These are phyloP conservation scores for Eutypella sp. DNA, from an alignment of 2,329 filamentous ascomycete genomes.

Conservation along the genomic window DNA sequence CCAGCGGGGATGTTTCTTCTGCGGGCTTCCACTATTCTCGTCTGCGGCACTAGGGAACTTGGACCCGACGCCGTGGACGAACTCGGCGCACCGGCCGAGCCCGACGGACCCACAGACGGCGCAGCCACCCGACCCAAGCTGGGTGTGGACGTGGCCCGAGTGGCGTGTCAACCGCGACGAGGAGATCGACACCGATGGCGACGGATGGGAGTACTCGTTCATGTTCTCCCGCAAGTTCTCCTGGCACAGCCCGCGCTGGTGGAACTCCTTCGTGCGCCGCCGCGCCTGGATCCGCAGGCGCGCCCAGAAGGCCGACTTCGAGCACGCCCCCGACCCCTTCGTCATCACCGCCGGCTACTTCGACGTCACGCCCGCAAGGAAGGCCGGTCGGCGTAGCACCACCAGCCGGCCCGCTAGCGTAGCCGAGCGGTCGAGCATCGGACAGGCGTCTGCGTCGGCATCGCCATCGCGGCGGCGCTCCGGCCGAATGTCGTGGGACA, in stretches of 20 bases:
- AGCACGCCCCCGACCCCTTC: slow-evolving; percentile 51
- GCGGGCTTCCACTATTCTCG: slow-evolving; percentile 86
- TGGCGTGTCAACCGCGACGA: slow-evolving; percentile 68
- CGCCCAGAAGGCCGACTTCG: slow-evolving; percentile 51
- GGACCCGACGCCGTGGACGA: slow-evolving; percentile 86
- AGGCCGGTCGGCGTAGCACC: slow-evolving; percentile 31
- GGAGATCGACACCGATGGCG: slow-evolving; percentile 65
- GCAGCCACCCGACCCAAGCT: slow-evolving; percentile 88
- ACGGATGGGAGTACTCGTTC: slow-evolving; percentile 96
- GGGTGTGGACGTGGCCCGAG: slow-evolving; percentile 78
- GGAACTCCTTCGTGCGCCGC: slow-evolving; percentile 88
- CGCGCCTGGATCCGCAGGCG: slow-evolving; percentile 83
- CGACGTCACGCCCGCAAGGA: slow-evolving; percentile 57
- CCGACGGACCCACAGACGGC: slow-evolving; percentile 73
- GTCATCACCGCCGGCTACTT: slow-evolving; percentile 77
- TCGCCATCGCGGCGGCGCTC: slow-evolving; percentile 23
- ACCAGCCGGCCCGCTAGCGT: slow-evolving; percentile 35
- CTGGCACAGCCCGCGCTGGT: slow-evolving; percentile 92
- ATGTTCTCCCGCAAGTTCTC: slow-evolving; percentile 69
- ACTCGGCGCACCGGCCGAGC: slow-evolving; percentile 55
- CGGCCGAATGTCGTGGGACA: slow-evolving; percentile 28
- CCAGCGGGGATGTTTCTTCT: slow-evolving; percentile 84
- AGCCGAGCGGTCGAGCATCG: slow-evolving; percentile 25
- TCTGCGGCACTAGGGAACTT: slow-evolving; percentile 77
- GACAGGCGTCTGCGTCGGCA: slow-evolving; percentile 10